Evolutionary conservation across 2,329 filamentous ascomycete genomes (phyloP), one percentile per base, ranked within the genome.

Genomic region (Nothomitra cinnamomea): DNA sequence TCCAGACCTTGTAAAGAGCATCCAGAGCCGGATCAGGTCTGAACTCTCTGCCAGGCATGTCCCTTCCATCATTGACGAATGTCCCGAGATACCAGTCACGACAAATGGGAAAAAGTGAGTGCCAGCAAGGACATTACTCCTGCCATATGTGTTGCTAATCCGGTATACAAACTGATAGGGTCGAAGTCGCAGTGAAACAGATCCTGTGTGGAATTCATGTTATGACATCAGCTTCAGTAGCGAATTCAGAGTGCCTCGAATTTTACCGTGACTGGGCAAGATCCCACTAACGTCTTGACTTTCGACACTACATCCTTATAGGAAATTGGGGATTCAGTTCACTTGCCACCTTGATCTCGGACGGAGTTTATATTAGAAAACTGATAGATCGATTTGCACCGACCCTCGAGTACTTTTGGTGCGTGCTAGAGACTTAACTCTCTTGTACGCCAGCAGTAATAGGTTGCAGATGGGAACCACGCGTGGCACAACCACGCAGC

Each of bases 111-210:
- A 98, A 73, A 98, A 96, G 80, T 85, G 68, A 70, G 80, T 76
- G 22, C 6, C 35, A 28, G 8, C n/a, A 17, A 19, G 2, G 22
- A 10, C 12, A 13, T 36, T 32, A 12, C 8, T 36, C 21, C 36
- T 21, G 48, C n/a, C 7, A 36, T 35, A 13, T n/a, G 6, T 24
- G 35, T 41, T 35, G 3, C 24, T 45, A 17, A 48, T 58, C 62
- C 53, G 61, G 52, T 6, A 3, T 32, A 15, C n/a, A 4, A 32
- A 32, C 10, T 10, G 2, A 36, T 40, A 86, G 83, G 69, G 87
- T 98, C 56, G 90, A 98, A 66, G 88, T 94, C 49, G 87, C 87
- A 0, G 90, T 96, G 4, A 96, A 96, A 72, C 89, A 95, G 68
- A 95, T 96, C 45, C 70, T 98, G 1, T 94, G 87, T 25, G 90